These are phyloP conservation scores for Venturia effusa DNA, from an alignment of 2,329 filamentous ascomycete species.

Conservation along the genomic window DNA sequence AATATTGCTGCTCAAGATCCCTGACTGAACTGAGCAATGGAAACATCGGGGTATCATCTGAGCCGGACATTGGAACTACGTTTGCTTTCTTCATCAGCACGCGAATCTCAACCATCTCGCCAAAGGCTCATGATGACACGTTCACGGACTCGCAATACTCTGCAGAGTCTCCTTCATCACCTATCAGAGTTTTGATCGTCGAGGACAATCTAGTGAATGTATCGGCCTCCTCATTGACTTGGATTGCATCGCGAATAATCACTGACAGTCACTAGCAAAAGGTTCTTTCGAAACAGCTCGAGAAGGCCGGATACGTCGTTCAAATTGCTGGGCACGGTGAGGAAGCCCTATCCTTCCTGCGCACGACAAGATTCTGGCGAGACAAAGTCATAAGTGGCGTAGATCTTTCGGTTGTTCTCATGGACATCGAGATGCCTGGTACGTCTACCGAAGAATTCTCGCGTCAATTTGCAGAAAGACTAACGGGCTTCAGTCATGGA, in stretches of 20 bases:
- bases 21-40: constrained; percentile 62
- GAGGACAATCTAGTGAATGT: constrained; percentile 13
- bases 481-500: constrained; percentile 3
- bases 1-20: too few species aligned
- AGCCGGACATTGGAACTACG: constrained; percentile 48
- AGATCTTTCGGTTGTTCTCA: constrained; percentile 10
- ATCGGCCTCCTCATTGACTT: too few species aligned
- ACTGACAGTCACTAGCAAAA: constrained; percentile 6
- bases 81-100: constrained; percentile 56
- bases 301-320: constrained; percentile 5
- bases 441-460: background rate
- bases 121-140: background rate
- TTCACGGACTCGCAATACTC: background rate
- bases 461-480: too few species aligned
- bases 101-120: background rate
- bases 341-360: constrained; percentile 7
- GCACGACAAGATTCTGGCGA: constrained; percentile 9
- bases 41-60: constrained; percentile 53
- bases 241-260: background rate
- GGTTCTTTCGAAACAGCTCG: constrained; percentile 10
- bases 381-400: background rate
- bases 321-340: constrained; percentile 11
- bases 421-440: constrained; percentile 12
- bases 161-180: background rate
- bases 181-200: constrained; percentile 5